These are phyloP conservation scores for Pulicaria dysenterica DNA, from an alignment of 129 eudicot species.

Conservation along the genomic window DNA sequence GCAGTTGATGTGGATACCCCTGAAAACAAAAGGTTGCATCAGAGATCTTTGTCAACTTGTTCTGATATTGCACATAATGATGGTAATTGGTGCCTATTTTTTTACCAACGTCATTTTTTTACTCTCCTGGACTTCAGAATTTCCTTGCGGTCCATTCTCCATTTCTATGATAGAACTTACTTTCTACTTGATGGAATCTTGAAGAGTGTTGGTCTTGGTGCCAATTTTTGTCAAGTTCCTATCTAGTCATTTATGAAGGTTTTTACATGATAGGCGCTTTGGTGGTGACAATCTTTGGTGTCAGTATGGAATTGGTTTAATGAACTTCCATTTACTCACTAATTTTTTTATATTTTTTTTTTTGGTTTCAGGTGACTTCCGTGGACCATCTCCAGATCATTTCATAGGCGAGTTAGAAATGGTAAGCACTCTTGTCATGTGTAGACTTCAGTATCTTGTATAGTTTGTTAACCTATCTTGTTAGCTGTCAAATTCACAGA, in stretches of 20 bases:
- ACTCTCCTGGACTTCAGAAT: conserved; percentile 17
- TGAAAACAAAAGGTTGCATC: conserved; percentile 48
- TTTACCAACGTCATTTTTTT: conserved; percentile 11
- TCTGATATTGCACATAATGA: conserved; percentile 39
- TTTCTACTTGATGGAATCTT: conserved; percentile 26
- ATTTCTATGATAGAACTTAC: conserved; percentile 15
- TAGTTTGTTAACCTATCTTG: neutral
- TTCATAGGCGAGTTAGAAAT: conserved; percentile 45
- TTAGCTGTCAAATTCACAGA: no score
- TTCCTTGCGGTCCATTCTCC: conserved; percentile 3
- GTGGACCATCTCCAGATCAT: conserved; percentile 45
- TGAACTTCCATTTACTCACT: neutral
- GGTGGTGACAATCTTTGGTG: conserved; percentile 8
- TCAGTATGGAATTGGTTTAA: conserved; percentile 11
- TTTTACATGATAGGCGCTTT: conserved; percentile 11
- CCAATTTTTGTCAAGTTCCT: conserved; percentile 13
- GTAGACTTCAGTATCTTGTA: neutral
- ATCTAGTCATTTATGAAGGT: conserved; percentile 26
- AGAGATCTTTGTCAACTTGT: conserved; percentile 42
- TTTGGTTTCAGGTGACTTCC: conserved; percentile 42
- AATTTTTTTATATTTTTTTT: conserved; percentile 13
- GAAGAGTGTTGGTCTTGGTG: conserved; percentile 24
- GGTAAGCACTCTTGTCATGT: conserved; percentile 46
- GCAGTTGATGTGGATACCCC: conserved; percentile 37
- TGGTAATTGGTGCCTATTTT: conserved; percentile 36